Conservation (phyloP, 352 stramenopile genomes). For the Pythium phragmiticola region DNA sequence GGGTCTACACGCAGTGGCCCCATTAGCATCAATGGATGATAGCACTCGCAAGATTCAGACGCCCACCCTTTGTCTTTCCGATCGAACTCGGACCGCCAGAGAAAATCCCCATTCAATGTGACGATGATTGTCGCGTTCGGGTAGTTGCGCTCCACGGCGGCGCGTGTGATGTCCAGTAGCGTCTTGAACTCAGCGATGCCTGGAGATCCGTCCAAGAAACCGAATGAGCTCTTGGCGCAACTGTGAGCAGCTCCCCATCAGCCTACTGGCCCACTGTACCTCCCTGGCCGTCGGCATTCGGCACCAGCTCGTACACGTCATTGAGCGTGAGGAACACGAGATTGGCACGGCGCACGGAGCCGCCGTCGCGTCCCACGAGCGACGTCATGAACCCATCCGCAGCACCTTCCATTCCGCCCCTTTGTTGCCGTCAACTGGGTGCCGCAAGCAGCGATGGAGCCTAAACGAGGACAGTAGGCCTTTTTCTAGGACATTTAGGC, state of each 20-base stretch:
- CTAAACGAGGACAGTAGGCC: neutral
- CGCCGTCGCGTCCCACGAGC: neutral
- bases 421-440: neutral
- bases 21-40: neutral
- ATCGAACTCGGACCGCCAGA: conserved; percentile 65
- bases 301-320: conserved; percentile 70
- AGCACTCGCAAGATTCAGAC: neutral
- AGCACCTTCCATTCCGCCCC: neutral
- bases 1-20: conserved; percentile 28
- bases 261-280: neutral
- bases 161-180: conserved; percentile 36
- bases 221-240: neutral
- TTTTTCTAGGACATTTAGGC: neutral
- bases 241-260: neutral
- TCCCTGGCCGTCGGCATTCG: conserved; percentile 33
- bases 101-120: conserved; percentile 73
- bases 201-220: conserved; percentile 8
- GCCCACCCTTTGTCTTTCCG: conserved; percentile 66
- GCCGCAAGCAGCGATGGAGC: neutral
- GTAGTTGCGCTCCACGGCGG: conserved; percentile 18
- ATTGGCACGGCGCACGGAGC: conserved; percentile 14
- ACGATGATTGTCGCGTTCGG: conserved; percentile 41
- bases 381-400: conserved; percentile 8
- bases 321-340: conserved; percentile 69
- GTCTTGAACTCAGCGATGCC: conserved; percentile 57